Conservation (phyloP, 2,329 filamentous ascomycete species). For the Trichoderma pleuroti region DNA sequence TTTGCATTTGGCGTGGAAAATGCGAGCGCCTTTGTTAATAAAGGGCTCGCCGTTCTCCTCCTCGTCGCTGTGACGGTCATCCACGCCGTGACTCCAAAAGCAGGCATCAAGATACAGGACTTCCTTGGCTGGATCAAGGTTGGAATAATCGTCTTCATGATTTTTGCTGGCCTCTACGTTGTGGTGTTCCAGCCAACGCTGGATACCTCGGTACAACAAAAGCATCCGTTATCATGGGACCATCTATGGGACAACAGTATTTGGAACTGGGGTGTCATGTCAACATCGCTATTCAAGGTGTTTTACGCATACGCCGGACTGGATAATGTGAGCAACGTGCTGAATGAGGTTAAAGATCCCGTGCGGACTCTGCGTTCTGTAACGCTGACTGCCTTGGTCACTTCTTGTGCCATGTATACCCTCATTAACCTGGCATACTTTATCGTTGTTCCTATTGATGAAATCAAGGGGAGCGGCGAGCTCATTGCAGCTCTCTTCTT, state of each 20-base stretch:
- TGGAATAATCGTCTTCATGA: constrained; percentile 57
- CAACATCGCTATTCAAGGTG: constrained; percentile 64
- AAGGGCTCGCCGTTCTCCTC: constrained; percentile 54
- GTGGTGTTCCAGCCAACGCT: constrained; percentile 42
- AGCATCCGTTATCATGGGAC: constrained; percentile 41
- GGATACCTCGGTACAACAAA: constrained; percentile 17
- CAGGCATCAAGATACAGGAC: constrained; percentile 59
- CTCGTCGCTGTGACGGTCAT: constrained; percentile 55
- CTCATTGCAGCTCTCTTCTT: constrained; percentile 67
- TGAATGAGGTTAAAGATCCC: constrained; percentile 68
- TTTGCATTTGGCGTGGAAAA: constrained; percentile 54
- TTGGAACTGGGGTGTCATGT: constrained; percentile 66
- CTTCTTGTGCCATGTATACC: constrained; percentile 62
- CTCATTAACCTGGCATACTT: constrained; percentile 62
- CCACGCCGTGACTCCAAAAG: constrained; percentile 55
- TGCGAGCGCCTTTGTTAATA: constrained; percentile 49
- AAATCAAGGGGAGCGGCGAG: constrained; percentile 64
- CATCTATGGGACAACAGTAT: constrained; percentile 61
- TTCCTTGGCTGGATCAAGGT: constrained; percentile 62
- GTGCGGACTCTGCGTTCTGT: constrained; percentile 63
- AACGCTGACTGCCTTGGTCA: constrained; percentile 55
- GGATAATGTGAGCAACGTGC: constrained; percentile 65
- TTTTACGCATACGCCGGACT: constrained; percentile 67
- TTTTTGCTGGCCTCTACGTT: constrained; percentile 57
- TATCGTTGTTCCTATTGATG: constrained; percentile 62